Base-by-base conservation (phyloP, 495 filamentous ascomycete genomes). In the Xylaria scruposa region DNA sequence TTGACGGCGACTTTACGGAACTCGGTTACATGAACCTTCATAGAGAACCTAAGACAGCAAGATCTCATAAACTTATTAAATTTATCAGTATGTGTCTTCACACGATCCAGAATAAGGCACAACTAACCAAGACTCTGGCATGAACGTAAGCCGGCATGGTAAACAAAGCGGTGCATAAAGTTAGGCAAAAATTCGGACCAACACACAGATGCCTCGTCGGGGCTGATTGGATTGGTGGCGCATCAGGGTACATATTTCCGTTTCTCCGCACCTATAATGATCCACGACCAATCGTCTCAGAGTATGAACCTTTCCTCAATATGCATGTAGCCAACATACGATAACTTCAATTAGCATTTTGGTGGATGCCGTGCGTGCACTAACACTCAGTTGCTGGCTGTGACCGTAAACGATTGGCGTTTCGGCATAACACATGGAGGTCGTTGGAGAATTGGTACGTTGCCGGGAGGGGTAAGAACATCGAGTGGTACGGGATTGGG, bases 391-490 rank as follows among this genome's bases (percentile, higher is more conserved):
- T 31, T 65, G 24, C 44, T 46, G 40, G 62, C 19, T 24, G 42
- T 26, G 36, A 56, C 65, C 4, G 36, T 40, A 24, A 42, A 54
- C 64, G 9, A 67, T 67, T 58, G 65, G 65, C 17, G 53, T 68
- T 36, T 44, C n/a, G 29, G 44, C 29, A 54, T 62, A 29, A 47
- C 13, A 40, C 33, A 63, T 62, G 56, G 47, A 53, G 46, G 19
- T 49, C 31, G 38, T 53, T 63, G 58, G 68, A 40, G 58, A 47
- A 62, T 33, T 54, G 58, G 38, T 29, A 42, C 68, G 68, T 44
- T 24, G n/a, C 17, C 9, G 68, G 53, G 68, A 70, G 58, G 68
- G 56, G 56, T 63, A 69, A 33, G 24, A 68, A 47, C 33, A 31
- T 38, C 17, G 21, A 21, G 29, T 38, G 58, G 29, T 38, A 60